phyloP scores from a whole-genome alignment of 352 stramenopile genomes.

The Globisporangium abappressorium region DNA sequence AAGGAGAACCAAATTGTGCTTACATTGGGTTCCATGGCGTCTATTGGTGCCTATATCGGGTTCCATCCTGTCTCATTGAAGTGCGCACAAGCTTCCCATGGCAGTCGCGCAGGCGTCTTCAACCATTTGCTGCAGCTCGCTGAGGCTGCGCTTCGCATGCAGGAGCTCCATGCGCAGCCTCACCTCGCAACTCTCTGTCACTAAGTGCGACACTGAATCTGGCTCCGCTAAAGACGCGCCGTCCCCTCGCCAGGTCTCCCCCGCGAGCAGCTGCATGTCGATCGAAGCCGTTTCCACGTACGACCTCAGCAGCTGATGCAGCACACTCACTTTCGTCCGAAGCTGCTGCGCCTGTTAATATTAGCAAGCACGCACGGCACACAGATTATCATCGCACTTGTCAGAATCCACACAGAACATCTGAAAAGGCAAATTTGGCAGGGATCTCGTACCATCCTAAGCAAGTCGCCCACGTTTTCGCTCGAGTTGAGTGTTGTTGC shows the following conservation, averaged over 20 bases:
- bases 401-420: background rate
- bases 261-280: constrained; percentile 29
- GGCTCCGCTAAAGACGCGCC: background rate
- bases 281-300: constrained; percentile 35
- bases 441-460: background rate
- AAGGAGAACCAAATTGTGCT: too few species aligned
- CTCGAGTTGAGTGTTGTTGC: background rate
- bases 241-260: constrained; percentile 9
- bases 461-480: background rate
- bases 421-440: background rate
- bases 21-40: too few species aligned
- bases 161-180: constrained; percentile 8
- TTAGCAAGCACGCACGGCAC: background rate
- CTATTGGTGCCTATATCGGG: background rate
- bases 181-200: constrained; percentile 6
- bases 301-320: constrained; percentile 29
- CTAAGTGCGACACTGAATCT: background rate
- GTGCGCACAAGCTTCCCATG: constrained; percentile 37
- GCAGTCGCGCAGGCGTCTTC: constrained; percentile 40
- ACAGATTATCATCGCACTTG: background rate
- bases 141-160: constrained; percentile 16
- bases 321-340: constrained; percentile 20
- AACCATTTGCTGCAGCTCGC: constrained; percentile 32
- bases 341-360: constrained; percentile 29
- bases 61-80: constrained; percentile 30